A percentile compares a stretch with the other conserved stretches of the same genome.
phyloP scores from a whole-genome alignment of 108 stramenopile species.

The Aurantiochytrium sp. region DNA sequence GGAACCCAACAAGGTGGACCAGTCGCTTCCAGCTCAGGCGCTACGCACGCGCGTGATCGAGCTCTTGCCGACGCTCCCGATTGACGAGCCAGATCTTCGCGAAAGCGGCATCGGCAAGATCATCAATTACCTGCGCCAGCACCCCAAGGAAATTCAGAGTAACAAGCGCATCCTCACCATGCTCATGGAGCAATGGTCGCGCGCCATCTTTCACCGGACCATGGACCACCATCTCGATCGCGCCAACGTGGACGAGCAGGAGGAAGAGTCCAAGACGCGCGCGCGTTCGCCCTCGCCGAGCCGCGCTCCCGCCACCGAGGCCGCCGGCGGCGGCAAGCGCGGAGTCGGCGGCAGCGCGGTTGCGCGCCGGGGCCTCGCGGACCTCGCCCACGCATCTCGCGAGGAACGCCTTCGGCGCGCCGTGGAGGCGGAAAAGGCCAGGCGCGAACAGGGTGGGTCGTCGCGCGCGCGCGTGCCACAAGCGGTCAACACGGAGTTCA shows the following conservation, averaged over 20 bases:
- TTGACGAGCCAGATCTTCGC: neutral
- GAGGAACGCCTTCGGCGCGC: neutral
- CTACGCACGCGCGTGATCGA: neutral
- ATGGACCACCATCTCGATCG: neutral
- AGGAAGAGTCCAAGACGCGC: neutral
- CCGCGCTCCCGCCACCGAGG: neutral
- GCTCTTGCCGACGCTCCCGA: neutral
- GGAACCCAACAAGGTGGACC: neutral
- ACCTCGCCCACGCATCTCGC: neutral
- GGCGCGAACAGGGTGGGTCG: neutral
- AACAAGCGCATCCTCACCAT: neutral
- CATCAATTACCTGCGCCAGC: slow-evolving; percentile 8
- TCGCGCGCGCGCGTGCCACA: neutral
- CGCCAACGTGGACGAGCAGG: neutral
- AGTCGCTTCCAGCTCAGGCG: neutral
- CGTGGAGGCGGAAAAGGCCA: neutral
- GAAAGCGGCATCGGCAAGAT: neutral
- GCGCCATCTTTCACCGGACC: neutral
- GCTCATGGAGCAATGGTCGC: slow-evolving; percentile 8
- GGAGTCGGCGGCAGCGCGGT: neutral
- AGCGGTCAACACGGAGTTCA: neutral
- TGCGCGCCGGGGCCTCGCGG: neutral
- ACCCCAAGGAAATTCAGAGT: neutral
- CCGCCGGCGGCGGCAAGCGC: neutral
- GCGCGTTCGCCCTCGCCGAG: neutral